Conservation (phyloP, 2,329 filamentous ascomycete species). For the Hypoxylon rubiginosum region DNA sequence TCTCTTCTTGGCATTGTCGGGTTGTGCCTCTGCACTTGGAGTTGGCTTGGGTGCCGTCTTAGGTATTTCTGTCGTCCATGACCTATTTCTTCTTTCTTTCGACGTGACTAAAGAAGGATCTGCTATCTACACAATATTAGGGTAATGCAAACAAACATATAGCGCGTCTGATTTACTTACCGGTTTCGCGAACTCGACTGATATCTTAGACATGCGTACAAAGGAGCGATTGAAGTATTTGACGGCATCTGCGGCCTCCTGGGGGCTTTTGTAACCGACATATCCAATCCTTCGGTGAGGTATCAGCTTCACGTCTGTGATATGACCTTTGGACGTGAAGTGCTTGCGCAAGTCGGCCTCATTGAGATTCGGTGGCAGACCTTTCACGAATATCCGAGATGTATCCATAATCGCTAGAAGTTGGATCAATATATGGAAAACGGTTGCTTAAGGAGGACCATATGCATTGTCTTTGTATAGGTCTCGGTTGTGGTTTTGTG, state of each 20-base stretch:
- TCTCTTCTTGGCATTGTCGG: constrained; percentile 69
- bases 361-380: constrained; percentile 86
- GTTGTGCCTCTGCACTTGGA: constrained; percentile 54
- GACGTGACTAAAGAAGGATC: constrained; percentile 57
- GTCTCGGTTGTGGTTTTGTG: not conserved
- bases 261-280: constrained; percentile 88
- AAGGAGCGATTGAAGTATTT: constrained; percentile 97
- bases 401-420: constrained; percentile 58
- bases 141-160: not conserved
- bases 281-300: constrained; percentile 92
- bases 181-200: constrained; percentile 87
- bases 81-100: constrained; percentile 35
- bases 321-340: constrained; percentile 80
- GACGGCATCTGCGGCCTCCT: constrained; percentile 85
- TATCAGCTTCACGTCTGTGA: constrained; percentile 95
- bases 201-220: constrained; percentile 95
- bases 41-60: constrained; percentile 21
- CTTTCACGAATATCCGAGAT: constrained; percentile 83
- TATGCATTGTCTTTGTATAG: not conserved
- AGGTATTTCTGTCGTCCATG: constrained; percentile 1
- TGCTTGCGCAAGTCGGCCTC: constrained; percentile 90
- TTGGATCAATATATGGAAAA: not conserved
- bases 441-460: not conserved
- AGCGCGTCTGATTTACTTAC: constrained; percentile 61
- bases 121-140: constrained; percentile 51